Evolutionary conservation across 495 filamentous ascomycete species (phyloP).

Genomic region (Penicillium coffeae): DNA sequence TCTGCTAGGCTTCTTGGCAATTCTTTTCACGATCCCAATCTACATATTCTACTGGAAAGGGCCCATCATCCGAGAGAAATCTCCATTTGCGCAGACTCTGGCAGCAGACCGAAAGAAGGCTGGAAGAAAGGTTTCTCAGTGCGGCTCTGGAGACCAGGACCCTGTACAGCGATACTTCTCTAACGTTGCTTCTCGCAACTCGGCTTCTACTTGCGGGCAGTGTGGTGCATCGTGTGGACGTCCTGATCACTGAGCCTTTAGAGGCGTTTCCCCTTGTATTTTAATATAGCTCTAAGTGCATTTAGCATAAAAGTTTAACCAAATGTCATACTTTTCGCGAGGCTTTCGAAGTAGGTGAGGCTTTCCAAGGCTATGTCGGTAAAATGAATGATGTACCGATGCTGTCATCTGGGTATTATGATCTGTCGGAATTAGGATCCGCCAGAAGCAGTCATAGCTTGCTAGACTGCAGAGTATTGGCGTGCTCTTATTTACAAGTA

Average conservation of each 20-base stretch:
- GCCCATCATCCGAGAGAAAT: constrained; percentile 37
- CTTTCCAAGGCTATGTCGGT: too few relatives aligned
- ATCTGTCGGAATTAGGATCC: not conserved
- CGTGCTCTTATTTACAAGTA: too few relatives aligned
- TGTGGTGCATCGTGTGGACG: not conserved
- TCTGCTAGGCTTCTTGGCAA: constrained; percentile 38
- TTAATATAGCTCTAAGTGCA: too few relatives aligned
- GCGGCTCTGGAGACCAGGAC: constrained; percentile 29
- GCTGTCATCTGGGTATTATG: too few relatives aligned
- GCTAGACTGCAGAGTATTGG: too few relatives aligned
- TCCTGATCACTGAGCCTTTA: too few relatives aligned
- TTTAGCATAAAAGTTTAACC: too few relatives aligned
- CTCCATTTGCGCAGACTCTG: constrained; percentile 40
- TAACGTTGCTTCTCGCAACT: not conserved
- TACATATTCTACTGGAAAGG: constrained; percentile 50
- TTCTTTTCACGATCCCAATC: constrained; percentile 46
- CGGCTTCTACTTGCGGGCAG: not conserved
- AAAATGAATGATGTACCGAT: too few relatives aligned
- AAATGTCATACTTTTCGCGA: too few relatives aligned
- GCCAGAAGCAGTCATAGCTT: not conserved
- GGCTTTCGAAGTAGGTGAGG: too few relatives aligned
- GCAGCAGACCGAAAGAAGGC: constrained; percentile 25
- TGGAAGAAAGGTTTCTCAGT: constrained; percentile 22
- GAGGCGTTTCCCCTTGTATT: too few relatives aligned
- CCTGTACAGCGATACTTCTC: constrained; percentile 27